A percentile compares a stretch with the other conserved stretches of the same genome.
Conservation (phyloP, 2,329 filamentous ascomycete species). For the Penicillium concentricum region DNA sequence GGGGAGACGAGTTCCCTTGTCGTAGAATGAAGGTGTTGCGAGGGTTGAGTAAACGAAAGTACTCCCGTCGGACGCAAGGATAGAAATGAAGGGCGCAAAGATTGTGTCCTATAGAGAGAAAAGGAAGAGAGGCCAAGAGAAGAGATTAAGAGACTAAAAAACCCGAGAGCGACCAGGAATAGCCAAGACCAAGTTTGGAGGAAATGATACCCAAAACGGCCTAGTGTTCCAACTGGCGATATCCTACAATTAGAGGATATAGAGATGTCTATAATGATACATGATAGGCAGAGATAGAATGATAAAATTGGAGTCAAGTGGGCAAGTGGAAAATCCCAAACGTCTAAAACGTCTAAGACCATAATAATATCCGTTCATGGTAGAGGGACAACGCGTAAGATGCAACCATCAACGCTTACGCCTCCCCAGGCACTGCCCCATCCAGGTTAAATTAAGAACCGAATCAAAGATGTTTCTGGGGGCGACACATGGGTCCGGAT, state of each 20-base stretch:
- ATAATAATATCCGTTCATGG: not conserved
- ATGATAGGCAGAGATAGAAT: not conserved
- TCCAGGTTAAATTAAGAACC: slow-evolving; percentile 3
- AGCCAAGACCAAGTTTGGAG: slow-evolving; percentile 4
- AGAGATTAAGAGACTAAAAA: not conserved
- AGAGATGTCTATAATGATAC: not conserved
- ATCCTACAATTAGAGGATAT: not conserved
- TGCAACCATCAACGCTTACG: not conserved
- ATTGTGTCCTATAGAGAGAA: not conserved
- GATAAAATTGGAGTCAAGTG: not conserved
- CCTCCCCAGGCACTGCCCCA: slow-evolving; percentile 3
- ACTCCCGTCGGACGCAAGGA: slow-evolving; percentile 10
- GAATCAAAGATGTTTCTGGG: not conserved
- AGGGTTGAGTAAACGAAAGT: slow-evolving; percentile 3
- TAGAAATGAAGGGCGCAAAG: slow-evolving; percentile 1
- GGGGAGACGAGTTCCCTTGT: not conserved
- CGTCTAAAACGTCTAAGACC: not conserved
- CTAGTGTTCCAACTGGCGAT: slow-evolving; percentile 5
- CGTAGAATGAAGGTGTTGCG: slow-evolving; percentile 6
- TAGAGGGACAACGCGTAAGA: not conserved
- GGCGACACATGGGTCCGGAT: not conserved
- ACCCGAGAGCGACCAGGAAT: not conserved
- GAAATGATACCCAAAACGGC: slow-evolving; percentile 6
- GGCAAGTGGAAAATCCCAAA: not conserved
- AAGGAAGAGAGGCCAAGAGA: not conserved